phyloP scores from a whole-genome alignment of 208 protist genomes.

The Leishmania arabica region DNA sequence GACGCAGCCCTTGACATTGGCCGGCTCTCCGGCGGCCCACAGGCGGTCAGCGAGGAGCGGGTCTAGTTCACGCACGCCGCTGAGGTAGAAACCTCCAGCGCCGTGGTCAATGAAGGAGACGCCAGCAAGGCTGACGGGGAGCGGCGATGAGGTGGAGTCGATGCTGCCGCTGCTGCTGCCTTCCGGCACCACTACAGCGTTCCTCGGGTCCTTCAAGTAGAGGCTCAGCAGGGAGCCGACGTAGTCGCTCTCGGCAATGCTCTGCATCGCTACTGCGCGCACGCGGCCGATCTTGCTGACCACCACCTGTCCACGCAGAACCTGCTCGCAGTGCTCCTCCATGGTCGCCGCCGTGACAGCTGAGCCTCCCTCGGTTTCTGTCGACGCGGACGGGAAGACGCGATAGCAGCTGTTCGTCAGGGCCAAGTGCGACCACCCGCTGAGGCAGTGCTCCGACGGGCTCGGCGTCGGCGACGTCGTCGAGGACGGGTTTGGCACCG shows the following conservation, averaged over 20 bases:
- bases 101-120: slow-evolving; percentile 57
- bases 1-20: slow-evolving; percentile 50
- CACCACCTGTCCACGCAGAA: slow-evolving; percentile 28
- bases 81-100: slow-evolving; percentile 46
- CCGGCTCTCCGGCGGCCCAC: slow-evolving; percentile 52
- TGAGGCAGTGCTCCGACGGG: slow-evolving; percentile 18
- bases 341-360: slow-evolving; percentile 43
- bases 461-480: slow-evolving; percentile 8
- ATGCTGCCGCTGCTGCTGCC: slow-evolving; percentile 4
- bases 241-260: slow-evolving; percentile 54
- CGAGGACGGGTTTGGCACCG: slow-evolving; percentile 12
- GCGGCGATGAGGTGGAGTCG: neutral
- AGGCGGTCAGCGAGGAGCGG: slow-evolving; percentile 36
- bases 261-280: slow-evolving; percentile 40
- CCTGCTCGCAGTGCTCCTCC: slow-evolving; percentile 43
- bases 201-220: slow-evolving; percentile 17
- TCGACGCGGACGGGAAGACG: slow-evolving; percentile 19
- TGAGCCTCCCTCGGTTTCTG: neutral
- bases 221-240: slow-evolving; percentile 36
- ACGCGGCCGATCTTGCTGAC: slow-evolving; percentile 29
- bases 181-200: neutral
- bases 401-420: slow-evolving; percentile 40
- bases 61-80: slow-evolving; percentile 34
- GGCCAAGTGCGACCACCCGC: slow-evolving; percentile 30
- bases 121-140: slow-evolving; percentile 41